Evolutionary conservation across 495 filamentous ascomycete species (phyloP), one percentile per base, ranked within the genome.

Genomic region (Oleoguttula mirabilis): DNA sequence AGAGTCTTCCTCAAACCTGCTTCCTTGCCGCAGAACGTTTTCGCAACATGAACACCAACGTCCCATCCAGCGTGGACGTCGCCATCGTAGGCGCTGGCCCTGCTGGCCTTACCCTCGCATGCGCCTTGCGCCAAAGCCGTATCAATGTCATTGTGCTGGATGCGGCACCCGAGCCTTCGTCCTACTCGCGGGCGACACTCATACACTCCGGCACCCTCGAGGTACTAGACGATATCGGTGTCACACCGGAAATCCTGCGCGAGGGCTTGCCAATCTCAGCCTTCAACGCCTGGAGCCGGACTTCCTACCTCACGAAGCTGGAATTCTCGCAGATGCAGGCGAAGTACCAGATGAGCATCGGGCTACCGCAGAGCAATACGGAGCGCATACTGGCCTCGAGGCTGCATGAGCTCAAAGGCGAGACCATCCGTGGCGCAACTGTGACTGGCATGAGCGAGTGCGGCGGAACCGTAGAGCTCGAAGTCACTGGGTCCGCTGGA

Each of bases 31-130:
- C n/a, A n/a, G n/a, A n/a, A n/a, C n/a, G n/a, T n/a, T n/a, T n/a
- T n/a, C n/a, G n/a, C n/a, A n/a, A n/a, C n/a, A n/a, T n/a, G n/a
- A n/a, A n/a, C n/a, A n/a, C n/a, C n/a, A n/a, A n/a, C n/a, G n/a
- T 35, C 7, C 32, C 32, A 17, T 35, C 32, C 8, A 35, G 7
- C 8, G 32, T 35, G 6, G 40, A 43, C n/a, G 42, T 45, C 10
- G 6, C 16, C 16, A 32, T 47, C 28, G 44, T 41, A 15, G 44
- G 44, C 17, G 44, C 39, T 3, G 44, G 44, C 8, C 44, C 44
- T 2, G 30, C 38, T 31, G 44, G 44, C 11, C 44, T 47, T 3
- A 16, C 22, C 5, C 12, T 21, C 10, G 44, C 39, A 11, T 42
- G 36, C 21, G 21, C 17, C 3, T 39, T 47, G 3, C n/a, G 10